Evolutionary conservation across 805 yeast species (phyloP).

Genomic region (Barnettozyma sp.): DNA sequence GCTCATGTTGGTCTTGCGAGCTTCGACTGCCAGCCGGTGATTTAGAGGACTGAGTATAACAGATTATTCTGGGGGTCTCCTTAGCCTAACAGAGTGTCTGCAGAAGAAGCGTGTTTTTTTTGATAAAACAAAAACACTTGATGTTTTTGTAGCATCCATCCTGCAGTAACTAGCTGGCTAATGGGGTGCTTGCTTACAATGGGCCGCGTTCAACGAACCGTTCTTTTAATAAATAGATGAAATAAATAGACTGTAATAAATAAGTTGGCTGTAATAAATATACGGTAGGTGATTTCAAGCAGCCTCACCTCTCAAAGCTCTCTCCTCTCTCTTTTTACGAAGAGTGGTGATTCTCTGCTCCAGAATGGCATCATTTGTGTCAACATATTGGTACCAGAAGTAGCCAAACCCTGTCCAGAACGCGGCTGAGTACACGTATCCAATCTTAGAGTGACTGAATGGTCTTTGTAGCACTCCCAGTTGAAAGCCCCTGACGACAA

Average conservation of each 20-base stretch:
- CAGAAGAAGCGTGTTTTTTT: too few relatives aligned
- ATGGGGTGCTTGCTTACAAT: too few relatives aligned
- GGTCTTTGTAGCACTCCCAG: slow-evolving; percentile 38
- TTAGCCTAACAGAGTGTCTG: too few relatives aligned
- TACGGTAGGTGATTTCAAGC: too few relatives aligned
- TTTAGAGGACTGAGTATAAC: too few relatives aligned
- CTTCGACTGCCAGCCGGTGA: too few relatives aligned
- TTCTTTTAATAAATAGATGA: slow-evolving; percentile 5
- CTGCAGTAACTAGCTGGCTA: too few relatives aligned
- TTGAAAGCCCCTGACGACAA: slow-evolving; percentile 38
- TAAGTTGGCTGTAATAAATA: not conserved
- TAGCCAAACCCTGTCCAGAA: slow-evolving; percentile 39
- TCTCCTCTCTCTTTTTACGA: slow-evolving; percentile 31
- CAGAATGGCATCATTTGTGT: slow-evolving; percentile 32
- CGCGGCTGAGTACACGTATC: slow-evolving; percentile 38
- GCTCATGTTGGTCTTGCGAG: slow-evolving; percentile 6
- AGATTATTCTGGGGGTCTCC: too few relatives aligned
- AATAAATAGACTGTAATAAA: slow-evolving; percentile 5
- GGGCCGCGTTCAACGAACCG: too few relatives aligned
- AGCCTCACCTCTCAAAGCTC: slow-evolving; percentile 5
- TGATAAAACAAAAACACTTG: too few relatives aligned
- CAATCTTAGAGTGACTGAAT: slow-evolving; percentile 31
- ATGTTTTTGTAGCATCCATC: too few relatives aligned
- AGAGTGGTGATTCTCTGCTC: slow-evolving; percentile 32
- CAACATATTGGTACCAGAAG: slow-evolving; percentile 32